Evolutionary conservation across 768 basidiomycete species (phyloP), one percentile per base, ranked within the genome.

Genomic region (Leccinum ochraceum): DNA sequence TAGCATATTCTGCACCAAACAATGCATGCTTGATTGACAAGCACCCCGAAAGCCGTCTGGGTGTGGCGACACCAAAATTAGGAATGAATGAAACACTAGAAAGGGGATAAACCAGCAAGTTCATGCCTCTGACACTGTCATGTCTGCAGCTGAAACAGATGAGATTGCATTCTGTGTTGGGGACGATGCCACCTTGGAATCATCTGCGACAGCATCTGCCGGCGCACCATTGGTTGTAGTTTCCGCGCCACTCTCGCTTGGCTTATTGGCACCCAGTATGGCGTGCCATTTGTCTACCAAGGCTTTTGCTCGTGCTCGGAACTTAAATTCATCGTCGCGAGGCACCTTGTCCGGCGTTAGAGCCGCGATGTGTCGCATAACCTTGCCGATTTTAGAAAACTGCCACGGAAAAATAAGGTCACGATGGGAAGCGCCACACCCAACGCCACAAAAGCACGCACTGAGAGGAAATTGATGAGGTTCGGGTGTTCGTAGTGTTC

Each of bases 401-500:
- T 75, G 48, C 30, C 36, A 28, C 44, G 42, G 57, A 36, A 60
- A 69, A 42, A 57, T 20, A 48, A 6, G 57, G 51, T 64, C 46
- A 67, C 17, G 42, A 44, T 17, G 53, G 44, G 59, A 52, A 56
- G 56, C 30, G 55, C 22, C 53, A 54, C 28, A n/a, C 11, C 30
- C 44, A 51, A 57, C 34, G 51, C 55, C 61, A 55, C 56, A 54
- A 50, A 48, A 53, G 67, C n/a, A 46, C 82, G 73, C 62, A 85
- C 84, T 50, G 78, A 77, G 46, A 95, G 83, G 66, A 92, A 89
- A 57, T 86, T 83, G 60, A 94, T 87, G 66, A 74, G 69, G 54
- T 86, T 89, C 76, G 94, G 90, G 61, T 81, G 79, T 32, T 90
- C 83, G 66, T 91, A 92, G 5, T 78, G 79, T 66, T 95, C 92